Evolutionary conservation across 1,139 yeast species (phyloP).

Genomic region (Hansenula lynferdii): DNA sequence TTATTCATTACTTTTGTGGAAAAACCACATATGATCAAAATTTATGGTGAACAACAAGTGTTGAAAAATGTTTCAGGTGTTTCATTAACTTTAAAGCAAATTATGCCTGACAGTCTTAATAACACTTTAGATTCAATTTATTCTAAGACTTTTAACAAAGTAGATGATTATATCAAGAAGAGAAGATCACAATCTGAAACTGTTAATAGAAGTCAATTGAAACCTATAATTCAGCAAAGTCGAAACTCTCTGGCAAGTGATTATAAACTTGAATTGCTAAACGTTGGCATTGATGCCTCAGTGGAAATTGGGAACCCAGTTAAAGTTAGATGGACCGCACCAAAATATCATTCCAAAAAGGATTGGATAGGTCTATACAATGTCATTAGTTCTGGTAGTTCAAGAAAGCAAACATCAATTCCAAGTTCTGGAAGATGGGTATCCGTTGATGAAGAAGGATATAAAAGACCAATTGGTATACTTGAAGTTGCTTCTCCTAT

Average conservation of each 20-base stretch:
- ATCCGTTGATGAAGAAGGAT: constrained; percentile 36
- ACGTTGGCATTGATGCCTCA: constrained; percentile 16
- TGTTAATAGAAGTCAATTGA: constrained; percentile 7
- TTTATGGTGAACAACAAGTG: constrained; percentile 64
- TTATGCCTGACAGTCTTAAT: constrained; percentile 30
- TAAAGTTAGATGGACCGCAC: constrained; percentile 52
- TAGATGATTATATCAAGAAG: constrained; percentile 18
- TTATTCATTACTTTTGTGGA: constrained; percentile 71
- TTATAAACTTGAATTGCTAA: constrained; percentile 12
- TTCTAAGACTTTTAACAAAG: constrained; percentile 12
- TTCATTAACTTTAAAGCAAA: constrained; percentile 27
- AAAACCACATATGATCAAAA: constrained; percentile 72
- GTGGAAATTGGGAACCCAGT: constrained; percentile 50
- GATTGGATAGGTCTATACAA: constrained; percentile 85
- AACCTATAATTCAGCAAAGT: constrained; percentile 6
- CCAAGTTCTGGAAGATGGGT: constrained; percentile 73
- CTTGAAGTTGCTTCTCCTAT: constrained; percentile 21
- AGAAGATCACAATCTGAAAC: constrained; percentile 20
- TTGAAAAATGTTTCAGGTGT: constrained; percentile 63
- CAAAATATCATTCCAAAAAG: constrained; percentile 35
- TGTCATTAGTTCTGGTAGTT: constrained; percentile 55
- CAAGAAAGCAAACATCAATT: constrained; percentile 54
- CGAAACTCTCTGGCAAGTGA: constrained; percentile 10
- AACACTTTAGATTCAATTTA: constrained; percentile 16
- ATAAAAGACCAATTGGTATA: constrained; percentile 18